Percentiles rank a stretch among this genome's conserved stretches.
Conservation (phyloP, 345 rosid genomes). For the Populus nigra region DNA sequence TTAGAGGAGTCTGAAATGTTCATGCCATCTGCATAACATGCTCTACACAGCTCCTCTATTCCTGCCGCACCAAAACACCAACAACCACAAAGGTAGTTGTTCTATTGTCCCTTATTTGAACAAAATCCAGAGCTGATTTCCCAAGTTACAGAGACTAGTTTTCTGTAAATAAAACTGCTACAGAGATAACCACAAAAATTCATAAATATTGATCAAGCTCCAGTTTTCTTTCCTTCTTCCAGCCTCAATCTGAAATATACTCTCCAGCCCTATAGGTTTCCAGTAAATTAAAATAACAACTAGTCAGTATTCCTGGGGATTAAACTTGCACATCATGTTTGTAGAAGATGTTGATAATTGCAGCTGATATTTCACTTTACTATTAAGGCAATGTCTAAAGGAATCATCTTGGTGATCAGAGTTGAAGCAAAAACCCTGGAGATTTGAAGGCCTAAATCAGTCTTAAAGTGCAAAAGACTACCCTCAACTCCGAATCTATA, state of each 20-base stretch:
- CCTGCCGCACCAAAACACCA: neutral
- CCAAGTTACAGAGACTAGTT: neutral
- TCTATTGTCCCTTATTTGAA: neutral
- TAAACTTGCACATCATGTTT: neutral
- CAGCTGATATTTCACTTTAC: neutral
- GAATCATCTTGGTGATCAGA: neutral
- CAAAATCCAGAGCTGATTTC: neutral
- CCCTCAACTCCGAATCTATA: neutral
- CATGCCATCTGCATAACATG: neutral
- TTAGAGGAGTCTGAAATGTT: neutral
- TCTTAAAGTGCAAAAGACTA: neutral
- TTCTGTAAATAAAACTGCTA: neutral
- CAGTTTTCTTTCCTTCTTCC: neutral
- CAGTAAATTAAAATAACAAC: neutral
- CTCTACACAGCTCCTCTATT: neutral
- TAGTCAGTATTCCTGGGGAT: neutral
- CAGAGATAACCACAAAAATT: neutral
- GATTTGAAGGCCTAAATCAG: neutral
- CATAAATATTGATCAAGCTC: neutral
- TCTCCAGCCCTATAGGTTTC: neutral
- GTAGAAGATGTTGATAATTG: neutral
- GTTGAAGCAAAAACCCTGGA: neutral
- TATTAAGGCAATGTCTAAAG: neutral
- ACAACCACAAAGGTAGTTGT: neutral
- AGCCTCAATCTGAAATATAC: neutral